A percentile compares a stretch with the other conserved stretches of the same genome.
Evolutionary conservation across 108 stramenopile genomes (phyloP).

Genomic region (Cyclotella cryptica): DNA sequence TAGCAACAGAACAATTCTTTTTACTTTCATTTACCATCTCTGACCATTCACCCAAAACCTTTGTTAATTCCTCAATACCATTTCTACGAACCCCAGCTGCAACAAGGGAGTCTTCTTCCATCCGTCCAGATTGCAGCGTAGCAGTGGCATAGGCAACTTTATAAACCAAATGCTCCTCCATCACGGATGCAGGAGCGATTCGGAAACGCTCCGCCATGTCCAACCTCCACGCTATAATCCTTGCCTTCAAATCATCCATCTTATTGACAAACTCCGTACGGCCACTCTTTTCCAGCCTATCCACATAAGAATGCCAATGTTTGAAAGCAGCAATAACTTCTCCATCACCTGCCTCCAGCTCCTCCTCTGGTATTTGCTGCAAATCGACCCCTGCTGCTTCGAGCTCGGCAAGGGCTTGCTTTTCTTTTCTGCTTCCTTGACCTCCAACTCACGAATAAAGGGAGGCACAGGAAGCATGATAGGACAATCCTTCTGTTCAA

Average conservation of each 20-base stretch:
- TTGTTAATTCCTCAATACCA: conserved; percentile 60
- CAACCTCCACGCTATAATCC: conserved; percentile 73
- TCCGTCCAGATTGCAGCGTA: conserved; percentile 51
- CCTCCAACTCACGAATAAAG: conserved; percentile 68
- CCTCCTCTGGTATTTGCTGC: conserved; percentile 68
- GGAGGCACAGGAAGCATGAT: conserved; percentile 78
- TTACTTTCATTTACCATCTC: conserved; percentile 18
- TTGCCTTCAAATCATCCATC: conserved; percentile 62
- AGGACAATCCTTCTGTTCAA: conserved; percentile 23
- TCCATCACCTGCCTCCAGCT: conserved; percentile 79
- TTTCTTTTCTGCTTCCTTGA: conserved; percentile 56
- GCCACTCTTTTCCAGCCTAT: conserved; percentile 42
- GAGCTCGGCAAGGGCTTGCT: conserved; percentile 53
- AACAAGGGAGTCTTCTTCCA: conserved; percentile 55
- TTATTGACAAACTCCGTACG: conserved; percentile 53
- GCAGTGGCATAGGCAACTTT: conserved; percentile 69
- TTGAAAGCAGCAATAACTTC: conserved; percentile 72
- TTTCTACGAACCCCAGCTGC: conserved; percentile 74
- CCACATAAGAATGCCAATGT: conserved; percentile 69
- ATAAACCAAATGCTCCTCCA: conserved; percentile 69
- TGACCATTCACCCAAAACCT: conserved; percentile 59
- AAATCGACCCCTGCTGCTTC: conserved; percentile 58
- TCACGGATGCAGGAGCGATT: conserved; percentile 74
- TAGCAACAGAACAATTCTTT: conserved; percentile 1
- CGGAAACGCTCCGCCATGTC: conserved; percentile 58